Evolutionary conservation across 768 basidiomycete genomes (phyloP).

Genomic region (Lyophyllum atratum): DNA sequence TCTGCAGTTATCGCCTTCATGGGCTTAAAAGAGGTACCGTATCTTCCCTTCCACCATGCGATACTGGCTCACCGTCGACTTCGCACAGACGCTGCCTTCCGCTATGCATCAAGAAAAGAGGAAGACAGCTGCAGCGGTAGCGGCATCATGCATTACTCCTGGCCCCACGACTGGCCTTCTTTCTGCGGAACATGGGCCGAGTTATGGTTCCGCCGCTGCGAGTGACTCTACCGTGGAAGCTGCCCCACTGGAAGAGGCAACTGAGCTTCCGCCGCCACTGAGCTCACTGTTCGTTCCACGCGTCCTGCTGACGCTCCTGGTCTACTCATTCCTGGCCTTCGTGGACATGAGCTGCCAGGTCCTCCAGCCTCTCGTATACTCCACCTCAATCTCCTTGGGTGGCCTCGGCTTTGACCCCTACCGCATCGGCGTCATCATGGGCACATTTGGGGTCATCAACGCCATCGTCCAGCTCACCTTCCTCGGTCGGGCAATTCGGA

Average conservation of each 20-base stretch:
- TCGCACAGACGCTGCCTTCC: constrained; percentile 34
- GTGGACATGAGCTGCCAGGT: constrained; percentile 36
- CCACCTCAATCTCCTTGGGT: constrained; percentile 61
- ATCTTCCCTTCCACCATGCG: background rate
- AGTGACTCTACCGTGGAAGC: constrained; percentile 2
- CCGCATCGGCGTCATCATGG: constrained; percentile 60
- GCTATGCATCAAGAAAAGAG: constrained; percentile 16
- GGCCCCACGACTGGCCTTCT: constrained; percentile 18
- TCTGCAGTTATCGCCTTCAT: constrained; percentile 20
- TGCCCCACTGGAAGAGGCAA: constrained; percentile 1
- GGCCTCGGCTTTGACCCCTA: constrained; percentile 69
- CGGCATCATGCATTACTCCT: background rate
- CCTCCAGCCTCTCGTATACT: constrained; percentile 45
- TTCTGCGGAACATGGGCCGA: background rate
- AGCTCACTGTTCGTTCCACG: constrained; percentile 28
- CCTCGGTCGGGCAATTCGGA: constrained; percentile 51
- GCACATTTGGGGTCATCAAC: constrained; percentile 52
- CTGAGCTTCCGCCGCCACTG: constrained; percentile 18
- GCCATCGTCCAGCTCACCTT: constrained; percentile 54
- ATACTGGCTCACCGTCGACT: background rate
- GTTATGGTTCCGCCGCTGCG: constrained; percentile 13
- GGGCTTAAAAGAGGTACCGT: constrained; percentile 28
- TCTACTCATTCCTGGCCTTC: constrained; percentile 38
- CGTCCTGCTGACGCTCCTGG: constrained; percentile 32
- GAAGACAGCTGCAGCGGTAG: background rate